Evolutionary conservation across 306 rosid species (phyloP).

Genomic region (Trifolium dubium): DNA sequence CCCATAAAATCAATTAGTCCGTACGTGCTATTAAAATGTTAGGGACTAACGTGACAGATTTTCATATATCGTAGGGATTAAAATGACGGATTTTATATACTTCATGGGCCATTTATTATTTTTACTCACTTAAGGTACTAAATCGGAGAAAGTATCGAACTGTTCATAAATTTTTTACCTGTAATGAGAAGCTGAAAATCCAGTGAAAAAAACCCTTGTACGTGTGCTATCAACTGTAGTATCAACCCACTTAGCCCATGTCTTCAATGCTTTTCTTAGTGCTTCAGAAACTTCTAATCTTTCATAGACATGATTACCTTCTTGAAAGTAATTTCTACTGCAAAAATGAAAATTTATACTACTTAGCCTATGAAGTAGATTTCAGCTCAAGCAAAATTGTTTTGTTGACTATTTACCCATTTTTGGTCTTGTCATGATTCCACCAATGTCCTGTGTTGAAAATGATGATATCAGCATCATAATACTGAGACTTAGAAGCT

Average conservation of each 20-base stretch:
- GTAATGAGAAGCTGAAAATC: slow-evolving; percentile 55
- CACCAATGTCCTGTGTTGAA: slow-evolving; percentile 59
- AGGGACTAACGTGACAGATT: too few species aligned
- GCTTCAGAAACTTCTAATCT: slow-evolving; percentile 45
- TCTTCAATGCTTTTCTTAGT: slow-evolving; percentile 42
- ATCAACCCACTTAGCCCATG: slow-evolving; percentile 53
- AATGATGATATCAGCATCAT: slow-evolving; percentile 50
- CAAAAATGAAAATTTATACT: slow-evolving; percentile 10
- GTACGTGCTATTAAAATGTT: too few species aligned
- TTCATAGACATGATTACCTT: slow-evolving; percentile 44
- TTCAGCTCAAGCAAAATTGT: not conserved
- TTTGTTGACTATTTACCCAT: slow-evolving; percentile 32
- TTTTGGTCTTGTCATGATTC: slow-evolving; percentile 49
- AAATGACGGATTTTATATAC: too few species aligned
- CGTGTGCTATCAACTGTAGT: slow-evolving; percentile 40
- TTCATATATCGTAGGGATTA: too few species aligned
- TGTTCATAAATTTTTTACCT: not conserved
- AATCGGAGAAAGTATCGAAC: too few species aligned
- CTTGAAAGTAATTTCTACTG: slow-evolving; percentile 49
- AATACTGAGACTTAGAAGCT: slow-evolving; percentile 46
- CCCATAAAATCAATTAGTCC: not conserved
- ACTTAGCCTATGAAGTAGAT: not conserved
- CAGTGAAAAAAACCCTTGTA: slow-evolving; percentile 47
- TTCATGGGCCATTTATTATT: too few species aligned
- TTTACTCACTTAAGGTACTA: too few species aligned